phyloP scores from a whole-genome alignment of 306 rosid species.

The Vigna reflexopilosa region DNA sequence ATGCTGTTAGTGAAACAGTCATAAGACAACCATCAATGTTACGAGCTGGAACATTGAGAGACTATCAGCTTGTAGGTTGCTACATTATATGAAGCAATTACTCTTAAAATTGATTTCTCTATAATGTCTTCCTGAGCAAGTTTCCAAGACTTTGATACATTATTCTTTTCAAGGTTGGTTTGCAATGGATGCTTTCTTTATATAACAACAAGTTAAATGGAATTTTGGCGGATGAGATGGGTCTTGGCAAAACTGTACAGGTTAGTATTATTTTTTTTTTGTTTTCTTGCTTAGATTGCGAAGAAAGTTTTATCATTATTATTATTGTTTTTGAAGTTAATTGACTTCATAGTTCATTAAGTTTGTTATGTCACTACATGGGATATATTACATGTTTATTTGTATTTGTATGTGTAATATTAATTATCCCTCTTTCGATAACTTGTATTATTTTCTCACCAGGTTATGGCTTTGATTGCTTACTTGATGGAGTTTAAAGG shows the following conservation, averaged over 20 bases:
- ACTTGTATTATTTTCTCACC: constrained; percentile 29
- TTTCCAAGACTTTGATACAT: constrained; percentile 31
- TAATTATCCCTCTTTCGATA: constrained; percentile 14
- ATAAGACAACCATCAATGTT: constrained; percentile 88
- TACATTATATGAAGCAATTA: constrained; percentile 41
- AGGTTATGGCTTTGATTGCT: constrained; percentile 99
- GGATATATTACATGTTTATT: constrained; percentile 31
- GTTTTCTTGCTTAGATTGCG: constrained; percentile 26
- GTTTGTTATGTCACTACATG: constrained; percentile 14
- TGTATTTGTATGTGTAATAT: constrained; percentile 14
- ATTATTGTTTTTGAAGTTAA: constrained; percentile 13
- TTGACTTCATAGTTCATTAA: constrained; percentile 15
- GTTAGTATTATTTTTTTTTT: constrained; percentile 49
- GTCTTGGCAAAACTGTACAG: constrained; percentile 99
- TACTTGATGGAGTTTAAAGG: constrained; percentile 99
- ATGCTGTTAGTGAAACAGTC: constrained; percentile 94
- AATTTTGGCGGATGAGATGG: constrained; percentile 99
- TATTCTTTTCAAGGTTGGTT: constrained; percentile 77
- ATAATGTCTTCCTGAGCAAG: constrained; percentile 29
- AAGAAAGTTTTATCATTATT: constrained; percentile 3
- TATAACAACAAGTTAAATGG: constrained; percentile 99
- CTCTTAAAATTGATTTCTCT: constrained; percentile 7
- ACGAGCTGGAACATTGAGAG: constrained; percentile 97
- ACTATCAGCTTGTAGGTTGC: constrained; percentile 97
- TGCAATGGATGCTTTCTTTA: constrained; percentile 99